phyloP scores from a whole-genome alignment of 345 rosid species.

The Psidium friedrichsthalianum region DNA sequence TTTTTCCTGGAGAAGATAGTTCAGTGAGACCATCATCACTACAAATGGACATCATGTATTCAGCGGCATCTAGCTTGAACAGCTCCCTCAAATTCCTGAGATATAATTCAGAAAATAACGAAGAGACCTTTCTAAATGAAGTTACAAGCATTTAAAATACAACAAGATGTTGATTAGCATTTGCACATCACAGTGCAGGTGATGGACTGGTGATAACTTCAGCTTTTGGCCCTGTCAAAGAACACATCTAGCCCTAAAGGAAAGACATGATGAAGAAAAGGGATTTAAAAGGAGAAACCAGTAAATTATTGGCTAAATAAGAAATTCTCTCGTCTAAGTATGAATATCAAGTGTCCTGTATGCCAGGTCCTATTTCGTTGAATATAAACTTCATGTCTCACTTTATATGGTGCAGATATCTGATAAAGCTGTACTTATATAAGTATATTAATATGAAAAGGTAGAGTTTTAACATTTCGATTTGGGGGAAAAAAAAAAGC shows the following conservation, averaged over 20 bases:
- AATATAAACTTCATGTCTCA: neutral
- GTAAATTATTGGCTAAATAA: neutral
- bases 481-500: neutral
- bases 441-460: neutral
- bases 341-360: neutral
- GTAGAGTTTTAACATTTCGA: neutral
- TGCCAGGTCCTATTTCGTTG: neutral
- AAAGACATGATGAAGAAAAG: neutral
- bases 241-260: neutral
- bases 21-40: conserved; percentile 88
- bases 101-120: neutral
- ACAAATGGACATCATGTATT: conserved; percentile 99
- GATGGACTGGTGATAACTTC: neutral
- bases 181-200: neutral
- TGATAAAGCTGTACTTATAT: neutral
- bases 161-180: neutral
- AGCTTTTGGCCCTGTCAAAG: neutral
- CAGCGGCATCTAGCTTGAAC: conserved; percentile 97
- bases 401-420: neutral
- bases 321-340: neutral
- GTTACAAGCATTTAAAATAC: neutral
- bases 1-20: conserved; percentile 82
- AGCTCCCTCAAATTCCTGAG: conserved; percentile 90
- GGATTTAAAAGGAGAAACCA: neutral
- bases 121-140: neutral